These are phyloP conservation scores for Collybia nuda DNA, from an alignment of 768 basidiomycete species.

Conservation along the genomic window DNA sequence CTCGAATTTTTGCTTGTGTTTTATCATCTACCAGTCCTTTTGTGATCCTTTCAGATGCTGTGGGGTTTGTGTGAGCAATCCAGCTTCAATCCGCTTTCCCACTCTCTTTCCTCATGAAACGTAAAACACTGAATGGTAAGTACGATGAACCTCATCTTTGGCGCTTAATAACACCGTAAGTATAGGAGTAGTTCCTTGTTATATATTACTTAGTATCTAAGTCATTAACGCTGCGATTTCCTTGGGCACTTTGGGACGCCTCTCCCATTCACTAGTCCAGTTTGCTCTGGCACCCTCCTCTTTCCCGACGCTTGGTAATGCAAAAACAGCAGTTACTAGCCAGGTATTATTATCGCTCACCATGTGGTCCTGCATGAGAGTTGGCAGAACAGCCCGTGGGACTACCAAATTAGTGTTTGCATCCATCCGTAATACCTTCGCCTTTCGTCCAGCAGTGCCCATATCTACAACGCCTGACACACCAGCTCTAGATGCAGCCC, in stretches of 20 bases:
- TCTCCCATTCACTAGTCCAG: conserved; percentile 50
- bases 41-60: too few species aligned
- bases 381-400: conserved; percentile 66
- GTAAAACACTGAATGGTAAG: too few species aligned
- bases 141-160: too few species aligned
- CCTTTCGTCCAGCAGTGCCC: conserved; percentile 26
- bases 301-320: conserved; percentile 43
- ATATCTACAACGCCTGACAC: conserved; percentile 63
- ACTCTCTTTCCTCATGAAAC: too few species aligned
- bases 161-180: neutral
- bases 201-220: neutral
- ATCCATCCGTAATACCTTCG: conserved; percentile 58
- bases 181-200: neutral
- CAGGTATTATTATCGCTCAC: conserved; percentile 43
- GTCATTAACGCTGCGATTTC: conserved; percentile 28
- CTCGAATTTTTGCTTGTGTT: too few species aligned
- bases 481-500: conserved; percentile 60
- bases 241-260: conserved; percentile 39
- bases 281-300: conserved; percentile 36
- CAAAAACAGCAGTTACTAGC: conserved; percentile 70
- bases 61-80: too few species aligned
- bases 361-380: conserved; percentile 49
- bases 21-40: too few species aligned
- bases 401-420: conserved; percentile 73
- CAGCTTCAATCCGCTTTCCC: too few species aligned